Evolutionary conservation across 768 basidiomycete species (phyloP), one percentile per base, ranked within the genome.

Genomic region (Macrocybe gigantea): DNA sequence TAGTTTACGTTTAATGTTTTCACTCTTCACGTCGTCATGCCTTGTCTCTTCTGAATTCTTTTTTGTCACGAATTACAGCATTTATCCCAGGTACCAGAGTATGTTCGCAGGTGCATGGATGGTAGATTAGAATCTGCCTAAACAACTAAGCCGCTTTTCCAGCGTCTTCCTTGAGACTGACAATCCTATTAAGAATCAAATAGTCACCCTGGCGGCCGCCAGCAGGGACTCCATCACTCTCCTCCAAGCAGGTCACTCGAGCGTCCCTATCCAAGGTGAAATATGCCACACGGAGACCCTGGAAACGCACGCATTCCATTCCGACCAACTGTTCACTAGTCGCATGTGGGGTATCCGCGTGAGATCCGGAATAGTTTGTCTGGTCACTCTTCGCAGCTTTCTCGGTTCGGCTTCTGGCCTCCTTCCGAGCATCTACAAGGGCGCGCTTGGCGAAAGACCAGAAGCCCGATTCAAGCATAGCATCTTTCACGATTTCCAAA

Each of bases 221-320:
- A 2, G 74, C 64, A 22, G 61, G 56, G 12, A 59, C 66, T 1
- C 66, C 69, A 1, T 67, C 75, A 5, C 69, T 64, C 52, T 83
- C 79, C 10, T 83, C 78, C 30, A 95, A 63, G 47, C 75, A 78
- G 11, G 76, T 78, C 33, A 93, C 58, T 33, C 76, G 73, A 34
- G 93, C 72, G 58, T 97, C 94, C 64, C 83, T 86, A 64, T 99
- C 96, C 29, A 98, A 71, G 13, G 90, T 79, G 60, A 99, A 98
- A 71, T 97, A 99, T 2, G 87, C 96, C 41, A 97, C 84, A 7
- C 96, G 83, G 60, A 97, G 74, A 6, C 93, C 96, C 68, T 99
- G 96, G 83, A 99, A 98, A 35, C 96, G 79, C 47, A 98, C 78
- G 61, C 86, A 90, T 65, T 98, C 96, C 64, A 87, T 87, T 29